Base-by-base conservation (phyloP, 306 rosid genomes). In the Notholithocarpus densiflorus region DNA sequence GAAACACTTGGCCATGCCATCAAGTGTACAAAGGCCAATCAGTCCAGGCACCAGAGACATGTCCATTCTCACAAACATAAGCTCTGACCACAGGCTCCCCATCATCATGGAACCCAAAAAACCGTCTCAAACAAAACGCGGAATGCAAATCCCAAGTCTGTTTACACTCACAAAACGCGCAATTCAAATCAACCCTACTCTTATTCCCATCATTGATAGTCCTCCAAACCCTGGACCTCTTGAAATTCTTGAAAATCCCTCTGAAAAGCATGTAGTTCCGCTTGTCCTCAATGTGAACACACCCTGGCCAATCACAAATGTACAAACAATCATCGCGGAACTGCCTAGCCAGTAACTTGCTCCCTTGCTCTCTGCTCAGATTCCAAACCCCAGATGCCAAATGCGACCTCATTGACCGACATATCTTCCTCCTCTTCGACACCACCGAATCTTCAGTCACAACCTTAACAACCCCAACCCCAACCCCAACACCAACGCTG, bases 11-110 rank as follows among this genome's bases (percentile, higher is more conserved):
- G 12, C 17, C 53, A 34, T 45, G 20, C n/a, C 24, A 52, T 81
- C 45, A 94, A 60, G 93, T 60, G 81, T 84, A 93, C 83, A 93
- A 77, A 19, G 99, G 99, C 56, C 88, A 66, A 82, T 96, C 96
- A 1, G 99, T 96, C 99, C 99, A 96, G 1, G 99, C 98, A 4
- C 99, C 99, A 13, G 99, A 91, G 55, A 96, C 99, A 79, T 96
- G 99, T 0, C 99, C 99, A 75, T 91, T 93, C 45, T 91, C 96
- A 29, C 99, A 96, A 57, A 96, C 99, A 77, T 81, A 96, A 76
- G 99, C 99, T 15, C 97, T 81, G 27, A 96, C 99, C 12, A 93
- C 92, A 8, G 99, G 99, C 51, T 96, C 98, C 0, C 99, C 99
- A 66, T 96, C 99, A 5, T 90, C 98, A 34, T 96, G 98, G 86